phyloP scores from a whole-genome alignment of 129 eudicot species.

The Chrysanthemum lavandulifolium region DNA sequence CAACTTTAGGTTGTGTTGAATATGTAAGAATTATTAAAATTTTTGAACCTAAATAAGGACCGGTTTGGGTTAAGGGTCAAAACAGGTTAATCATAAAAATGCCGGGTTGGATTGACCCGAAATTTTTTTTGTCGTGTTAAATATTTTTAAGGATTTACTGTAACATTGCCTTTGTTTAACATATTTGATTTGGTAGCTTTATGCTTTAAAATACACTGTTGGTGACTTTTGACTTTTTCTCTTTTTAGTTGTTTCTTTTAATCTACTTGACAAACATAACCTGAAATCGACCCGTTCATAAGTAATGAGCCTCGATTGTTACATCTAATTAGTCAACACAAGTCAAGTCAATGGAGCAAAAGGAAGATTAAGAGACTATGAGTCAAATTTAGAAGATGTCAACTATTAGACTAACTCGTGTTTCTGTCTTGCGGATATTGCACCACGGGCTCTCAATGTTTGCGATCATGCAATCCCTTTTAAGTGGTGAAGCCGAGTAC shows the following conservation, averaged over 20 bases:
- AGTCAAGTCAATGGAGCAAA: no score
- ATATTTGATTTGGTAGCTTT: neutral
- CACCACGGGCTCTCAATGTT: no score
- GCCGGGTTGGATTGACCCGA: no score
- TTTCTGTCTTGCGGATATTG: no score
- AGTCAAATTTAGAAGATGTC: no score
- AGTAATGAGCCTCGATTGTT: neutral
- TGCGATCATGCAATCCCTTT: no score
- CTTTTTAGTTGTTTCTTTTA: neutral
- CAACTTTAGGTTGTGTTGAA: slow-evolving; percentile 86
- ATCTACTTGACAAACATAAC: slow-evolving; percentile 2
- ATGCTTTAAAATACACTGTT: neutral
- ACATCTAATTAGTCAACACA: neutral
- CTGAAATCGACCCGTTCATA: neutral
- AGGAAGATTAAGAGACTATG: neutral
- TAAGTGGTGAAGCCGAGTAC: no score
- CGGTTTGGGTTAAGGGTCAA: no score
- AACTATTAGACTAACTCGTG: no score
- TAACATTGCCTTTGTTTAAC: neutral
- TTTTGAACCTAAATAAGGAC: neutral
- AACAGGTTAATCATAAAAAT: no score
- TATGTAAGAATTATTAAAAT: slow-evolving; percentile 59
- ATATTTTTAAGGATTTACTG: no score
- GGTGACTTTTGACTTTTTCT: neutral
- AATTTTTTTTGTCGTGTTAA: no score